Evolutionary conservation across 331 rosid species (phyloP), one percentile per base, ranked within the genome.

Genomic region (Malus hybrid): DNA sequence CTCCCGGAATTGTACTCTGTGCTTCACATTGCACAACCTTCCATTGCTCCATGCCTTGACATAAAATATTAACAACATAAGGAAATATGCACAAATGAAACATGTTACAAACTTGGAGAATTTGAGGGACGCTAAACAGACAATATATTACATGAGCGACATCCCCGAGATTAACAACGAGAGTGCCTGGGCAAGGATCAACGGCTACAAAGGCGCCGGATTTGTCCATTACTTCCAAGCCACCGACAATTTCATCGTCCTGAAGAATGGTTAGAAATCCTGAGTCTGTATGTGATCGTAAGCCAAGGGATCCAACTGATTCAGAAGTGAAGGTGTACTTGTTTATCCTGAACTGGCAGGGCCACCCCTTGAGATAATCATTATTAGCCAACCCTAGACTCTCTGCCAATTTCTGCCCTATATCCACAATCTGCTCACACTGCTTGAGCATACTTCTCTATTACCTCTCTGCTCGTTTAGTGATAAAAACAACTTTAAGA

Each of bases 41-140:
- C 93, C 93, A 61, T 88, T 90, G 83, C 93, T 90, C 93, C 96
- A 87, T 46, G 75, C 87, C 91, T 87, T n/a, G 0, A 22, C 4
- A 9, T 63, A 50, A 29, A 52, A 36, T 44, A 70, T 29, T 10
- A 72, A 12, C 13, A 46, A 46, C 10, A 28, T 2, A 28, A 42
- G 11, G 48, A 42, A 42, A 42, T 10, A 42, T 42, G 14, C 1
- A 42, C 48, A 42, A 3, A 42, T 42, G 48, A 0, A 42, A 42
- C 14, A 39, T 9, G 46, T 39, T 10, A 39, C 13, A 10, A 42
- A 28, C 29, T 28, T 28, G 29, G 2, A 42, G 48, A 42, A 10
- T 42, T 42, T 12, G 48, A 10, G 14, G 3, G 48, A 10, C 48
- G 3, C 48, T 42, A 42, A 42, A 42, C 48, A 10, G 48, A 42